A percentile compares a stretch with the other conserved stretches of the same genome.
Evolutionary conservation across 2,329 filamentous ascomycete genomes (phyloP).

Genomic region (Penicillium freii): DNA sequence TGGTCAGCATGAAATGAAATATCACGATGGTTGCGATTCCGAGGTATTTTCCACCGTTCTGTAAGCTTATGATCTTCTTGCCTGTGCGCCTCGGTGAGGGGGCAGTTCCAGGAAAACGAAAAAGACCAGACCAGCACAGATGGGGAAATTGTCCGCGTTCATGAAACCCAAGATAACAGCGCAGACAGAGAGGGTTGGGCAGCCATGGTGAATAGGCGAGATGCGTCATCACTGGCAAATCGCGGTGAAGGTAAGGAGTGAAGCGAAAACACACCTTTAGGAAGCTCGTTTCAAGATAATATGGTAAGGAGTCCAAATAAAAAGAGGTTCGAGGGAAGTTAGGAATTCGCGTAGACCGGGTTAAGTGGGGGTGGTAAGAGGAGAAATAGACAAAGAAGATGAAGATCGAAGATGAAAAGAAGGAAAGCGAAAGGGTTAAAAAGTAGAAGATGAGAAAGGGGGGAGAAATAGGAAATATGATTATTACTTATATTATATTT

Average conservation of each 20-base stretch:
- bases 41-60: neutral
- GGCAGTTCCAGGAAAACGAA: neutral
- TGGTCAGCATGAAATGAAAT: slow-evolving; percentile 10
- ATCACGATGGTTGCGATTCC: neutral
- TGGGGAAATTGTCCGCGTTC: neutral
- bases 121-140: neutral
- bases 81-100: neutral
- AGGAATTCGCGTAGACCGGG: neutral
- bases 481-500: slow-evolving; percentile 7
- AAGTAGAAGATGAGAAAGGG: slow-evolving; percentile 8
- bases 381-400: neutral
- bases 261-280: slow-evolving; percentile 1
- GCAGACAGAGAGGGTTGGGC: neutral
- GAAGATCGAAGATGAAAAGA: neutral
- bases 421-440: slow-evolving; percentile 4
- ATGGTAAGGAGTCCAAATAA: neutral
- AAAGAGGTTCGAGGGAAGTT: neutral
- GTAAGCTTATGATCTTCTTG: neutral
- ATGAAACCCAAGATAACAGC: neutral
- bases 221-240: slow-evolving; percentile 5
- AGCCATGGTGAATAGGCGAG: neutral
- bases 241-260: neutral
- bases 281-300: neutral
- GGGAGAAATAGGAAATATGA: slow-evolving; percentile 5
- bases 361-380: neutral